These are phyloP conservation scores for Diplocarpon mali DNA, from an alignment of 2,329 filamentous ascomycete genomes.

Conservation along the genomic window DNA sequence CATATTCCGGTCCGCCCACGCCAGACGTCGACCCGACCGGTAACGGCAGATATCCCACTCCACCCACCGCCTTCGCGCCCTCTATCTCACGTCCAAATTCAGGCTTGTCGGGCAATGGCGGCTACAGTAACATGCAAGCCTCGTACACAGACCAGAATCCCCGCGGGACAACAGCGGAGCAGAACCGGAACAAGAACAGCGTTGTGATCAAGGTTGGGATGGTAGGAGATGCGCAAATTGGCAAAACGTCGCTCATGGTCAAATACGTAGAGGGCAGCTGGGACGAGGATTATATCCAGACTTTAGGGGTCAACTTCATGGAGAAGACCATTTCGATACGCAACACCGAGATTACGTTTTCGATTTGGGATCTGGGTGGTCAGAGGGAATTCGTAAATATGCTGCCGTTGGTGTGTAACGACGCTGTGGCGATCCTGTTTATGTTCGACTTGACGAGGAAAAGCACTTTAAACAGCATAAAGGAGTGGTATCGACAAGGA, in stretches of 20 bases:
- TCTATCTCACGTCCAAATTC: slow-evolving; percentile 27
- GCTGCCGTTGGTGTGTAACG: slow-evolving; percentile 97
- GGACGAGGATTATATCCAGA: slow-evolving; percentile 99
- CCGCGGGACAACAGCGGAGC: slow-evolving; percentile 19
- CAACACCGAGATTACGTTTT: slow-evolving; percentile 99
- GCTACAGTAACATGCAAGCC: slow-evolving; percentile 24
- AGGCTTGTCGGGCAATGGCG: slow-evolving; percentile 24
- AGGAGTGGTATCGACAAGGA: slow-evolving; percentile 98
- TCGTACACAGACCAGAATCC: slow-evolving; percentile 27
- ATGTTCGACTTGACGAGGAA: slow-evolving; percentile 99
- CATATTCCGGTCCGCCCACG: slow-evolving; percentile 21
- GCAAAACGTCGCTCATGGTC: slow-evolving; percentile 98
- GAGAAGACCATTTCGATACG: slow-evolving; percentile 99
- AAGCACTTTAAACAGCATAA: slow-evolving; percentile 97
- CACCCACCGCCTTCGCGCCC: slow-evolving; percentile 25
- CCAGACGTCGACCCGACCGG: slow-evolving; percentile 23
- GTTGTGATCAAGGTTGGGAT: slow-evolving; percentile 99
- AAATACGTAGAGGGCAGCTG: slow-evolving; percentile 99
- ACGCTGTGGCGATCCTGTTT: slow-evolving; percentile 95
- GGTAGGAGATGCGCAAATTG: slow-evolving; percentile 98
- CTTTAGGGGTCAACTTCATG: slow-evolving; percentile 98
- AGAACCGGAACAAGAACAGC: slow-evolving; percentile 39
- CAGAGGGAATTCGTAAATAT: slow-evolving; percentile 99
- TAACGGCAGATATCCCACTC: slow-evolving; percentile 25
- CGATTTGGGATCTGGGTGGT: slow-evolving; percentile 96